A percentile compares a stretch with the other conserved stretches of the same genome.
These are phyloP conservation scores for Pichia deserticola DNA, from an alignment of 805 yeast genomes.

Conservation along the genomic window DNA sequence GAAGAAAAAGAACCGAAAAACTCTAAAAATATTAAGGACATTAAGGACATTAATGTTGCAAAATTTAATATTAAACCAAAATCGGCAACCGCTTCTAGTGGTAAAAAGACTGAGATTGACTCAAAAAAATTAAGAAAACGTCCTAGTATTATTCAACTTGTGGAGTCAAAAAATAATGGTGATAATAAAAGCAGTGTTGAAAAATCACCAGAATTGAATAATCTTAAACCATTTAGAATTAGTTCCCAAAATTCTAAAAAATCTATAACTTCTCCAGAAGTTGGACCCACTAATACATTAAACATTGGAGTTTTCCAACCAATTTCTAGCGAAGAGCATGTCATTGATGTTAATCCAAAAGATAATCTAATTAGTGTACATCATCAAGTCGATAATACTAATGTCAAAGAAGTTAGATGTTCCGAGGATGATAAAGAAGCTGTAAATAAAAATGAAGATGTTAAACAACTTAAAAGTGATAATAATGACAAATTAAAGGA, in stretches of 20 bases:
- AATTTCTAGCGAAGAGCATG: not conserved
- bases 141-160: constrained; percentile 8
- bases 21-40: not conserved
- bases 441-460: not conserved
- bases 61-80: constrained; percentile 1
- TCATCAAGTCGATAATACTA: too few species aligned
- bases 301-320: constrained; percentile 1
- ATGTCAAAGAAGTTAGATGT: too few species aligned
- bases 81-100: not conserved
- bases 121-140: constrained; percentile 1
- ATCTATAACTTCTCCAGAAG: not conserved
- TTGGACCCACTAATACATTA: not conserved
- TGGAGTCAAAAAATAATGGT: not conserved
- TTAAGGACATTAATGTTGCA: not conserved
- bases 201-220: not conserved
- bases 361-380: too few species aligned
- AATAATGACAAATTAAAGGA: not conserved
- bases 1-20: too few species aligned
- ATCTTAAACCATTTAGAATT: constrained; percentile 12
- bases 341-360: not conserved
- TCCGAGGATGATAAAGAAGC: too few species aligned
- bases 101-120: not conserved
- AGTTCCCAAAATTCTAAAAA: not conserved
- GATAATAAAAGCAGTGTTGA: too few species aligned
- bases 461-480: not conserved